Evolutionary conservation across 257 asterid genomes (phyloP).

Genomic region (Rubia yunnanensis): DNA sequence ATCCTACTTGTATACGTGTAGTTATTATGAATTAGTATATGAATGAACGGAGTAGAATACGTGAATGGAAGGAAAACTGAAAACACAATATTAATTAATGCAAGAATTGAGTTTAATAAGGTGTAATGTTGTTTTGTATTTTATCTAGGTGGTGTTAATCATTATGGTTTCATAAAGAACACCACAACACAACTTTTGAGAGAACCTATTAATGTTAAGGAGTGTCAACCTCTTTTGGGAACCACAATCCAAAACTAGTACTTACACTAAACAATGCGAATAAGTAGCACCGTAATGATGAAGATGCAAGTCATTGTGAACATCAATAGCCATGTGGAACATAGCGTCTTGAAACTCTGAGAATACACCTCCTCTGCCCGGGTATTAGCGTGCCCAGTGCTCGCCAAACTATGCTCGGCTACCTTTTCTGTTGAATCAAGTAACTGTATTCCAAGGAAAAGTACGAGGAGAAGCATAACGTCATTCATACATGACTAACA

Average conservation of each 20-base stretch:
- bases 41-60: too few species aligned
- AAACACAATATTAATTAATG: too few species aligned
- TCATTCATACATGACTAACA: not conserved
- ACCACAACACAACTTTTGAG: too few species aligned
- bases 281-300: conserved; percentile 76
- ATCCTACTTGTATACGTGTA: too few species aligned
- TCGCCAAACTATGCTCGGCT: conserved; percentile 82
- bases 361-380: conserved; percentile 67
- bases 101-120: too few species aligned
- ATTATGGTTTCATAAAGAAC: too few species aligned
- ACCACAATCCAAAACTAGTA: not conserved
- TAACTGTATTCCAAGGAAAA: conserved; percentile 34
- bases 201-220: too few species aligned
- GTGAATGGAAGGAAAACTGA: too few species aligned
- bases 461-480: not conserved
- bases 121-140: too few species aligned
- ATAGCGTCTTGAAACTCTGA: conserved; percentile 59
- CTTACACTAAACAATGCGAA: conserved; percentile 52
- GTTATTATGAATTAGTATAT: too few species aligned
- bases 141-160: too few species aligned
- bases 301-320: conserved; percentile 61
- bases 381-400: conserved; percentile 66
- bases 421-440: conserved; percentile 90
- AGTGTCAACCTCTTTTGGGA: not conserved
- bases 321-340: conserved; percentile 70